Evolutionary conservation across 768 basidiomycete species (phyloP), one percentile per base, ranked within the genome.

Genomic region (Fomitopsis pulvina): DNA sequence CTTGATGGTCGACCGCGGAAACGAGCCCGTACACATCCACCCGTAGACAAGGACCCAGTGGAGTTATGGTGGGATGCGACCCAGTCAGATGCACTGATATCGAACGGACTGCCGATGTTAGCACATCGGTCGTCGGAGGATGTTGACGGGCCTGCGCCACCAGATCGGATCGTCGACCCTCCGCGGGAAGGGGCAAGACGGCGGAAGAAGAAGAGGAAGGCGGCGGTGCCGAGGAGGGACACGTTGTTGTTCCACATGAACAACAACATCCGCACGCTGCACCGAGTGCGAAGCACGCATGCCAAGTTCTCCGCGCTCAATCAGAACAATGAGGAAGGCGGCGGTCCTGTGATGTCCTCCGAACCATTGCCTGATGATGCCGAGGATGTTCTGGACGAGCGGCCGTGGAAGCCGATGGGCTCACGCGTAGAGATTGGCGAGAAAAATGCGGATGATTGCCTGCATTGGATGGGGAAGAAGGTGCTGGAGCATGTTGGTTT

Each of bases 401-500:
- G 74, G 25, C 76, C 82, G 14, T 87, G 85, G 85, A 67, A 44
- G 52, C 62, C 55, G 40, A 54, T 55, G 18, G 65, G 58, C 52
- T 50, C 54, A 10, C 61, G 61, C n/a, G 29, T 60, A 12, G 85
- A 85, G 50, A 63, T 89, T 24, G 86, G 83, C 1, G 75, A 75
- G 51, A 67, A 72, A 50, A 81, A 74, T 51, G 81, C 84, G 7
- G 66, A 69, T 39, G 75, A 80, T 48, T 93, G 85, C 68, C 60
- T 85, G 60, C 71, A 74, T 56, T 91, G 83, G 88, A 78, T 80
- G 76, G 72, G 78, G 21, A 68, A 70, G 47, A 92, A 89, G 69
- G 74, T 95, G 45, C 60, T 96, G 58, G 92, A 95, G 57, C 94
- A 96, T 71, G 75, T 77, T 42, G 93, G 93, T 2, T 96, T 96